A percentile compares a stretch with the other conserved stretches of the same genome.
Conservation (phyloP, 192 early-diverging fungal species). For the Haplosporangium gracile region DNA sequence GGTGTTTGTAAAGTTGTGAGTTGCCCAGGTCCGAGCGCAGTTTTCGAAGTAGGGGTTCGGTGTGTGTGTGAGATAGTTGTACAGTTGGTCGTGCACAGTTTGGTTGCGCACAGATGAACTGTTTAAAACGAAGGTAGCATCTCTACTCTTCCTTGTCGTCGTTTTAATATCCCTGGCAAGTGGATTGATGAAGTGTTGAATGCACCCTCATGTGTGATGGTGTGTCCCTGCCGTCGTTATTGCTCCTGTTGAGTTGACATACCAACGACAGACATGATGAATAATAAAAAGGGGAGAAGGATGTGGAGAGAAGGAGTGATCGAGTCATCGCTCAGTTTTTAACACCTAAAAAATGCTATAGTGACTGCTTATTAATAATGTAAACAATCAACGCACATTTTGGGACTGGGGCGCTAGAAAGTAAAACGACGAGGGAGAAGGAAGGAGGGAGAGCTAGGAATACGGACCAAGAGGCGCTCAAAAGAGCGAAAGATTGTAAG, state of each 20-base stretch:
- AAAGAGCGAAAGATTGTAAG: too few species aligned
- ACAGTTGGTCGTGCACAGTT: not conserved
- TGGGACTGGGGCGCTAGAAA: not conserved
- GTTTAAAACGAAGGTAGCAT: not conserved
- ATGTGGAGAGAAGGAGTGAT: not conserved
- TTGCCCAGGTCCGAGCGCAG: not conserved
- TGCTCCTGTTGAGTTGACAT: conserved; percentile 4
- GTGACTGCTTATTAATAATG: conserved; percentile 22
- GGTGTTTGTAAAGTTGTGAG: not conserved
- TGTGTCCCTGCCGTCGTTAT: not conserved
- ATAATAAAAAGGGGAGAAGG: conserved; percentile 7
- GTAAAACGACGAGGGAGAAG: not conserved
- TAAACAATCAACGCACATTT: not conserved
- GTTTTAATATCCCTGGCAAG: not conserved
- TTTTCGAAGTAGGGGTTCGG: not conserved
- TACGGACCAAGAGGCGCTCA: too few species aligned
- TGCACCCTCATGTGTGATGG: not conserved
- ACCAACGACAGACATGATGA: conserved; percentile 54
- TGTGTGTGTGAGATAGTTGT: not conserved
- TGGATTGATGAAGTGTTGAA: not conserved
- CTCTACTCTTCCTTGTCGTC: not conserved
- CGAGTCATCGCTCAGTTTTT: not conserved
- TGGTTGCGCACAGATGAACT: not conserved
- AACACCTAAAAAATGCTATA: not conserved
- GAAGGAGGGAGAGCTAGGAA: not conserved